Base-by-base conservation (phyloP, 139 green algal species). In the Tetradesmus obliquus region DNA sequence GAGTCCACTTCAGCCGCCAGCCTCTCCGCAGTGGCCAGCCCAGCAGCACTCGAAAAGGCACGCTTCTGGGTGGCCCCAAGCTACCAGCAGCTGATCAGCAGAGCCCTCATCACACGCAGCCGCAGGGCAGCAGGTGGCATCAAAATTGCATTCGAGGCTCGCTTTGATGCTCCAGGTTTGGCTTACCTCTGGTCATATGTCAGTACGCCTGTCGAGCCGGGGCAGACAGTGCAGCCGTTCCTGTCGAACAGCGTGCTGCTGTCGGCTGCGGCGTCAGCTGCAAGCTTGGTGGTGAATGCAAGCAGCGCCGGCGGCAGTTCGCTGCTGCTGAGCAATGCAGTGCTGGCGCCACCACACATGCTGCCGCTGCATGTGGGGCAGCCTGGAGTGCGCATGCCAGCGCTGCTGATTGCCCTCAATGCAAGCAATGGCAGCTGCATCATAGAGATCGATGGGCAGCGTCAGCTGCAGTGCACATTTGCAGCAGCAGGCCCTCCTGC, bases 101-200 rank as follows among this genome's bases (percentile, higher is more conserved):
- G 72, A 5, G 79, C 89, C 3, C 84, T 93, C 19, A 19, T 93
- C n/a, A 72, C 82, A 15, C 87, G 93, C 54, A 87, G 81, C 22
- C 88, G 91, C 32, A 76, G 74, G 7, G 87, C 17, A 4, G 15
- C 55, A 79, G n/a, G 45, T 15, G 71, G 69, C 12, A 10, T 84
- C 10, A 91, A 84, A 54, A 32, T 88, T 0, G 82, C 88, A 1
- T 69, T 96, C 20, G 86, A 95, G 1, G 84, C 58, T n/a, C 82
- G 83, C 1, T 80, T 96, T 20, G 91, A 93, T 17, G 71, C 90
- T 22, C 87, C 94, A 15, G 45, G 84, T 5, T 87, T 97, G 55
- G 90, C 94, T 0, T 93, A 91, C 69, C 79, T 97, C 0, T 97
- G 95, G 95, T 71, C 94, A 9, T 94, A 93, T 80, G 5, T 88